Base-by-base conservation (phyloP, 140 eudicot genomes). In the Bidens hawaiensis region DNA sequence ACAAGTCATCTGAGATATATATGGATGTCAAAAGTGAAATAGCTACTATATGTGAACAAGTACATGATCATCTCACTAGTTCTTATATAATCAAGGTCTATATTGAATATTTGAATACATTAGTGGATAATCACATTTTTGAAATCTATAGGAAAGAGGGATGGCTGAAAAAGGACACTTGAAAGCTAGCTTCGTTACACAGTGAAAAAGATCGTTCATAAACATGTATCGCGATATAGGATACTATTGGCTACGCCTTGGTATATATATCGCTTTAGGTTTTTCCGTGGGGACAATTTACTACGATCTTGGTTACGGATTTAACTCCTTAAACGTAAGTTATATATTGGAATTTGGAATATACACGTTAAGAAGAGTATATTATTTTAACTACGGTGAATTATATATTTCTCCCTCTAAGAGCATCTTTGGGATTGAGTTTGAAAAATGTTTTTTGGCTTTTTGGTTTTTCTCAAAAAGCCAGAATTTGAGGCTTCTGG, bases 201-300 rank as follows among this genome's bases (percentile, higher is more conserved):
- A 86, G 24, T 77, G 88, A 2, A 12, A 73, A 67, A 65, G 90
- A 47, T 86, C 95, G 52, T 77, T 78, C 46, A 50, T 59, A 15
- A 83, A 86, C 75, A 83, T 86, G 95, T 67, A 75, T 38, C 88
- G 95, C 1, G 95, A 86, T 51, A 30, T 41, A 9, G 95, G 95
- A 60, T 86, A 83, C 77, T 86, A 86, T 45, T 86, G 95, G 95
- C 45, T 86, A 59, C 72, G 95, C 33, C 81, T 82, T 65, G 76
- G 51, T 50, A 78, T 82, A 61, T 86, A 82, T 43, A 73, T 86
- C 26, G 81, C 73, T 3, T 19, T 86, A 62, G 87, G 73, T 17
- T 71, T 86, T 12, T 81, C 90, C 43, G 6, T 86, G 0, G 95
- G 90, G 43, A 71, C 79, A 11, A 77, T 86, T 25, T 86, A 68